Conservation (phyloP, 192 early-diverging fungal genomes). For the Rhizoclosmatium sp. region DNA sequence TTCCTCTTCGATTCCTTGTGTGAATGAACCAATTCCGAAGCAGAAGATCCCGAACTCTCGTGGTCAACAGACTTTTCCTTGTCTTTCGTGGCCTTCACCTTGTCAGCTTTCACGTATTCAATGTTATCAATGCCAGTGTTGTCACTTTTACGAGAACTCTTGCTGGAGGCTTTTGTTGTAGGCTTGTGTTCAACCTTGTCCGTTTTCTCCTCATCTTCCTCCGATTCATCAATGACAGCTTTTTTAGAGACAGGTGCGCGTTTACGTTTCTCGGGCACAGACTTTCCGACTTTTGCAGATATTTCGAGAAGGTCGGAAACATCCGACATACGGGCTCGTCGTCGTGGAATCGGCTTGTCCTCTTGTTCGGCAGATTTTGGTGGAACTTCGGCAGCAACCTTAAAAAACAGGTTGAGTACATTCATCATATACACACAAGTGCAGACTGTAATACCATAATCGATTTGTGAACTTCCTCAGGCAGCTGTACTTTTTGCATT, state of each 20-base stretch:
- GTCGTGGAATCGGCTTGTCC: not conserved
- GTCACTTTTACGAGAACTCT: no score
- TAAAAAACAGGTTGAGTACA: not conserved
- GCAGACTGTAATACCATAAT: slow-evolving; percentile 20
- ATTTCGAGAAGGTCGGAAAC: slow-evolving; percentile 31
- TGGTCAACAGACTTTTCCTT: no score
- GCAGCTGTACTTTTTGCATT: not conserved
- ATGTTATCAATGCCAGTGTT: no score
- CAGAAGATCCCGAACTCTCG: no score
- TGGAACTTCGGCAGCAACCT: slow-evolving; percentile 10
- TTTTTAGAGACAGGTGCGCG: not conserved
- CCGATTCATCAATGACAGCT: slow-evolving; percentile 8
- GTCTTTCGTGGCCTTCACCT: no score
- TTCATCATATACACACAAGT: not conserved
- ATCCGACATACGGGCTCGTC: slow-evolving; percentile 25
- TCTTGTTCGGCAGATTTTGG: not conserved
- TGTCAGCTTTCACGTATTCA: no score
- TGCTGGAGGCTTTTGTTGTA: no score
- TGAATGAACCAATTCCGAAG: not conserved
- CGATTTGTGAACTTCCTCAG: slow-evolving; percentile 23
- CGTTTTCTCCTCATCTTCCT: not conserved
- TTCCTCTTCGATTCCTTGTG: not conserved
- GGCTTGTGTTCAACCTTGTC: no score
- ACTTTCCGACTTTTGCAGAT: slow-evolving; percentile 25
- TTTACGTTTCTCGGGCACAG: not conserved